Base-by-base conservation (phyloP, 2,329 filamentous ascomycete genomes). In the Mariannaea elegans region DNA sequence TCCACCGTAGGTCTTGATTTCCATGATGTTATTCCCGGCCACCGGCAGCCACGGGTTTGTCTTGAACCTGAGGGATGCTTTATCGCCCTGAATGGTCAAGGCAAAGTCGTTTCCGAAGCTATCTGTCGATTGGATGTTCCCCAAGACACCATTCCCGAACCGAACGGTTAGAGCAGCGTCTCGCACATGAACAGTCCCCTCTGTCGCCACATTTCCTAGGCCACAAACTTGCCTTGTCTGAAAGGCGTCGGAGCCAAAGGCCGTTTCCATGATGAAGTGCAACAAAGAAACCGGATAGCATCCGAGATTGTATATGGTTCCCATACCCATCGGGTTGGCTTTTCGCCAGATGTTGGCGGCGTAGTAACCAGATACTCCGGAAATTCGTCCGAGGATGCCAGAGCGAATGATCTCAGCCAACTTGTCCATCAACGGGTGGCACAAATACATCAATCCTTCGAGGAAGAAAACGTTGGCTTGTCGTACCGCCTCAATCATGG, bases 221-320 rank as follows among this genome's bases (percentile, higher is more conserved):
- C 66, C 68, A 9, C 55, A 57, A 4, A 71, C 58, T 45, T 64
- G 60, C 19, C 67, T 58, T 9, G 27, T 45, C 14, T 53, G 54
- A 45, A 68, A 67, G 4, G 63, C 68, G 1, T 62, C 62, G 1
- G 58, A 12, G 23, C 70, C 70, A 44, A 42, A 67, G 1, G 68
- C 66, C 7, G 62, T 62, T 56, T 72, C 64, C 53, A 72, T 63
- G 36, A 71, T 59, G 9, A 67, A 62, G 34, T 71, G 70, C 9
- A 71, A 50, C 18, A 72, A 65, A 3, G 70, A 72, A 19, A 69
- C 68, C 2, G 68, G 70, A 21, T 72, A 72, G 59, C 70, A 72
- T 6, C 70, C 70, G 32, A 72, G 57, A 58, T 72, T 72, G 55
- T 72, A 72, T 38, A 72, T 72, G 24, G 70, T 72, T n/a, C 70